These are phyloP conservation scores for Citrus glauca DNA, from an alignment of 345 rosid species.

Conservation along the genomic window DNA sequence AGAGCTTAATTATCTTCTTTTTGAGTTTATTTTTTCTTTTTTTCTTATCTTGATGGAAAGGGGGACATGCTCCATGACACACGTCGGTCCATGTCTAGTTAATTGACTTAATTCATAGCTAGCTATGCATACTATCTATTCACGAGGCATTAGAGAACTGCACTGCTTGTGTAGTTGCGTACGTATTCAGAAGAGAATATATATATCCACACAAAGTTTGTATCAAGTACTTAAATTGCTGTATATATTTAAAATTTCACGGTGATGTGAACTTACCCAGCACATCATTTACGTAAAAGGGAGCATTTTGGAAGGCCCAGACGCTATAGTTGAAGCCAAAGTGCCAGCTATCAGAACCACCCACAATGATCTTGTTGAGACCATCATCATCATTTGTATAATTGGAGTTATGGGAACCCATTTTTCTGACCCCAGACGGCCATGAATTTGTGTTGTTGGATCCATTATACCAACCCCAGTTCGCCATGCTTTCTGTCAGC, in stretches of 20 bases:
- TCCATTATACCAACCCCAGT: conserved; percentile 24
- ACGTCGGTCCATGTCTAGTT: too few relatives aligned
- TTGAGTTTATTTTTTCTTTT: too few relatives aligned
- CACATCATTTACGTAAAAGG: conserved; percentile 57
- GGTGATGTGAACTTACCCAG: conserved; percentile 35
- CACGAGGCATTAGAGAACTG: too few relatives aligned
- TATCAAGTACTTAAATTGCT: too few relatives aligned
- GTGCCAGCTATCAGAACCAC: conserved; percentile 58
- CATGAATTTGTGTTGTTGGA: conserved; percentile 20
- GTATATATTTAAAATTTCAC: background rate
- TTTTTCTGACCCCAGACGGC: conserved; percentile 16
- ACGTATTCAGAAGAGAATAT: too few relatives aligned
- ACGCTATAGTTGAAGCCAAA: conserved; percentile 54
- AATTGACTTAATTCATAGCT: too few relatives aligned
- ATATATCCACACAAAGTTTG: too few relatives aligned
- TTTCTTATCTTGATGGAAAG: too few relatives aligned
- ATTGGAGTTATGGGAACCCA: conserved; percentile 14
- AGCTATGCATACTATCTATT: too few relatives aligned
- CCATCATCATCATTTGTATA: background rate
- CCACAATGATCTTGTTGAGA: conserved; percentile 48
- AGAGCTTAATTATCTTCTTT: too few relatives aligned
- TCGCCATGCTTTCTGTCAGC: conserved; percentile 20
- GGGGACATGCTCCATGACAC: too few relatives aligned
- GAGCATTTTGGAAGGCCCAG: conserved; percentile 58
- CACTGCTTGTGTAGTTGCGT: too few relatives aligned